Percentiles rank a stretch among this genome's conserved stretches.
phyloP scores from a whole-genome alignment of 1,284 basidiomycete genomes.

The Lentinus polychrous region DNA sequence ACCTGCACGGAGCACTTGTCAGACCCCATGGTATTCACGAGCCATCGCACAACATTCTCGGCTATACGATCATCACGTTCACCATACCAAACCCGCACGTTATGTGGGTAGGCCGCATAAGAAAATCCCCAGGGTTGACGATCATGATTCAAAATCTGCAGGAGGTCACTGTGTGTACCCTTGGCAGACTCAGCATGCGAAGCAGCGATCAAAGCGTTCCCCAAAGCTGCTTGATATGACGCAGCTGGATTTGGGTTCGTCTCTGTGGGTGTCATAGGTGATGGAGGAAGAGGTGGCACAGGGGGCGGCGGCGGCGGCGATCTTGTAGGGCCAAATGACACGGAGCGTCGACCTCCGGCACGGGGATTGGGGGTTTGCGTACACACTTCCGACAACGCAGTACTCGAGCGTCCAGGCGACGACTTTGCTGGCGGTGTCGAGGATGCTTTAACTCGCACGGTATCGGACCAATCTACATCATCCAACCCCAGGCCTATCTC shows the following conservation, averaged over 20 bases:
- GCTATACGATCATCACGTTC: slow-evolving; percentile 90
- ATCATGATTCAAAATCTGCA: slow-evolving; percentile 86
- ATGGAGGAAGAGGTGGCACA: slow-evolving; percentile 40
- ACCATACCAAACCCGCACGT: slow-evolving; percentile 90
- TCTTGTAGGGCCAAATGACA: slow-evolving; percentile 49
- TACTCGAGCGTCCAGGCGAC: neutral
- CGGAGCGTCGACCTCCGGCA: slow-evolving; percentile 49
- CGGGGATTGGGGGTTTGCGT: slow-evolving; percentile 20
- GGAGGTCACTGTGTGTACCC: slow-evolving; percentile 85
- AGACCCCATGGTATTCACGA: slow-evolving; percentile 81
- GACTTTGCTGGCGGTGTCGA: slow-evolving; percentile 13
- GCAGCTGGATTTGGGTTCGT: slow-evolving; percentile 29
- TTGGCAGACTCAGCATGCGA: slow-evolving; percentile 91
- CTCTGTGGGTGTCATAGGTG: slow-evolving; percentile 9
- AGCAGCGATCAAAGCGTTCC: slow-evolving; percentile 85
- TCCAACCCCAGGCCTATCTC: slow-evolving; percentile 57
- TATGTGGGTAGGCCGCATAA: slow-evolving; percentile 69
- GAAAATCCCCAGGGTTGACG: slow-evolving; percentile 82
- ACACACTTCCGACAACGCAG: slow-evolving; percentile 2
- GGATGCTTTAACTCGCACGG: slow-evolving; percentile 20
- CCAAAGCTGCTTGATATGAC: slow-evolving; percentile 63
- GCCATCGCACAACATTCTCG: slow-evolving; percentile 82
- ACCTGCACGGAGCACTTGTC: slow-evolving; percentile 74
- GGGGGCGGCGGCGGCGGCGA: slow-evolving; percentile 18
- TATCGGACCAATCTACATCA: slow-evolving; percentile 43